Percentiles rank a stretch among this genome's conserved stretches.
phyloP scores from a whole-genome alignment of 78 protist species.

The Bigelowiella natans region DNA sequence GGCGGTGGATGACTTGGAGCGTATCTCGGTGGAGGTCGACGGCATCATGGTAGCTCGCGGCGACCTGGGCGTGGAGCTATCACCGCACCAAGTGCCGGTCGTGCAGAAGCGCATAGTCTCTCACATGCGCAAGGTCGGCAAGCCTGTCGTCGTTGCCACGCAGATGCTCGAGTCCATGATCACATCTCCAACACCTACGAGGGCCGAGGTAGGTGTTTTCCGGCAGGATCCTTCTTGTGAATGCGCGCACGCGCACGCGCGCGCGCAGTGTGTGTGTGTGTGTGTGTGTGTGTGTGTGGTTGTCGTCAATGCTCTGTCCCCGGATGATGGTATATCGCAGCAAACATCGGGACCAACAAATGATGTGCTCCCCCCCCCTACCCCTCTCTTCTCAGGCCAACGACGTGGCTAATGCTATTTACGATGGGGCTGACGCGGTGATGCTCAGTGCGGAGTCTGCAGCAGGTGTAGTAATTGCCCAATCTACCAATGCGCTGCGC shows the following conservation, averaged over 20 bases:
- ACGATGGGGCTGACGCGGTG: conserved; percentile 50
- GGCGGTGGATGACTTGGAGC: neutral
- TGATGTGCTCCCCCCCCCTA: neutral
- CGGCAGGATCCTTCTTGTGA: neutral
- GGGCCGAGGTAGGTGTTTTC: conserved; percentile 61
- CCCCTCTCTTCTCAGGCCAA: neutral
- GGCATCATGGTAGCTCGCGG: neutral
- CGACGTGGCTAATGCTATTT: conserved; percentile 61
- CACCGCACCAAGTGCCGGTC: neutral
- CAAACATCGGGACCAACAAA: neutral
- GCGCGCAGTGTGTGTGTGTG: too few species aligned
- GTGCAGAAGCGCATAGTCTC: conserved; percentile 75
- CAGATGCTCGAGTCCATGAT: conserved; percentile 74
- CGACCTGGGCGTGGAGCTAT: neutral
- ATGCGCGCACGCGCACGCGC: neutral
- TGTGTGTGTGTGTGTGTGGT: too few species aligned
- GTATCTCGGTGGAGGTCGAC: neutral
- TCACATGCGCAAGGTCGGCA: conserved; percentile 48
- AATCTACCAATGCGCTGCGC: too few species aligned
- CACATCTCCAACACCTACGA: conserved; percentile 76
- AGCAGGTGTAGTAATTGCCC: too few species aligned
- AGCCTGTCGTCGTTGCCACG: conserved; percentile 44
- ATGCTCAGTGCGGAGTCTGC: neutral
- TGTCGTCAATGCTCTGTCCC: too few species aligned
- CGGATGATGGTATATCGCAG: neutral